Evolutionary conservation across 73 alveolate species (phyloP).

Genomic region (Urostyla sp.): DNA sequence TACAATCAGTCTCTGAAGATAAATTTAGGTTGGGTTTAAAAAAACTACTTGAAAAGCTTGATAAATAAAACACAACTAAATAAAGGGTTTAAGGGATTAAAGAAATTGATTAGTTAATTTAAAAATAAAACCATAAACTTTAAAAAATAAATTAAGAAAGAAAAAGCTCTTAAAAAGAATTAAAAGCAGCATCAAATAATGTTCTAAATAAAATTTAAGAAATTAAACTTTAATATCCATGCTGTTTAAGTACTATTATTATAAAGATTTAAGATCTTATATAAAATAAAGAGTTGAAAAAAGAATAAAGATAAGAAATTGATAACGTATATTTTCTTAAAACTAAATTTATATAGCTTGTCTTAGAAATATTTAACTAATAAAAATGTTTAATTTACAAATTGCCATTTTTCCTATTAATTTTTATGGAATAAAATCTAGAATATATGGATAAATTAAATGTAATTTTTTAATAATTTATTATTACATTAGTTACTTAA

Average conservation of each 20-base stretch:
- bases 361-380: conserved; percentile 22
- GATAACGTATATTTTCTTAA: conserved; percentile 13
- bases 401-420: conserved; percentile 29
- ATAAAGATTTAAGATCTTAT: conserved; percentile 16
- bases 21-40: neutral
- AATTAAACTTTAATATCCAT: conserved; percentile 23
- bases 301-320: conserved; percentile 33
- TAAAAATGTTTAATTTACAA: conserved; percentile 43
- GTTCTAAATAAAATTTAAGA: neutral
- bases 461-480: neutral
- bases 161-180: neutral
- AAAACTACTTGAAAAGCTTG: neutral
- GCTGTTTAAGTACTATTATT: conserved; percentile 13
- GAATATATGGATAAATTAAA: conserved; percentile 8
- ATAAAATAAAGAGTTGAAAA: conserved; percentile 29
- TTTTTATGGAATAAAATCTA: conserved; percentile 27
- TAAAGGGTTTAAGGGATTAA: conserved; percentile 13
- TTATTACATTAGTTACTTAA: neutral
- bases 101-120: conserved; percentile 36
- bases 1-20: no score
- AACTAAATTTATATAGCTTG: neutral
- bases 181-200: neutral
- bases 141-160: neutral
- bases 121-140: conserved; percentile 24
- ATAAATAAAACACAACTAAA: conserved; percentile 1